phyloP scores from a whole-genome alignment of 345 rosid genomes.

The Gossypium turneri region DNA sequence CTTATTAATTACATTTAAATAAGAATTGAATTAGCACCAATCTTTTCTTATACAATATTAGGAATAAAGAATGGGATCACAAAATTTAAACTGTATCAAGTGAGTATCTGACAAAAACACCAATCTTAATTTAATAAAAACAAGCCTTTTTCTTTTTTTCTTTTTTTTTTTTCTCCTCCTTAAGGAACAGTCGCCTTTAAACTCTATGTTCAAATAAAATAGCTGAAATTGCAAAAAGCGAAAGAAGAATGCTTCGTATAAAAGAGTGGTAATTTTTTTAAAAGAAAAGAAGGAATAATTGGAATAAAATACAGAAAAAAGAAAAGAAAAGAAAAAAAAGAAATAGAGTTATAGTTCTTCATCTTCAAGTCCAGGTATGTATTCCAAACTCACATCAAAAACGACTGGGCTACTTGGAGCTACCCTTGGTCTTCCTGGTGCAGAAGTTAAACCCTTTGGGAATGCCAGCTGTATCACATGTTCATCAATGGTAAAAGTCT shows the following conservation, averaged over 20 bases:
- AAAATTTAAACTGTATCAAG: too few relatives aligned
- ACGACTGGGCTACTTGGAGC: constrained; percentile 81
- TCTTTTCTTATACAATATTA: too few relatives aligned
- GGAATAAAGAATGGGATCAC: too few relatives aligned
- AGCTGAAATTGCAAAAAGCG: too few relatives aligned
- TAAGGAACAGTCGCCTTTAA: not conserved
- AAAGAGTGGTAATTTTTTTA: not conserved
- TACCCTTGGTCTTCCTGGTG: constrained; percentile 98
- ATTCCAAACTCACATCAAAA: constrained; percentile 90
- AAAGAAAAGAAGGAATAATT: not conserved
- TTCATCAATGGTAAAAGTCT: not conserved
- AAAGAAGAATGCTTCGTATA: not conserved
- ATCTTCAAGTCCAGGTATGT: constrained; percentile 80
- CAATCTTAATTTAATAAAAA: too few relatives aligned
- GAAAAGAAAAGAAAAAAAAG: not conserved
- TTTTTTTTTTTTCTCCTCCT: too few relatives aligned
- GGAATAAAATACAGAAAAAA: constrained; percentile 13
- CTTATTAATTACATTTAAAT: too few relatives aligned
- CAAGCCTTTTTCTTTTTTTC: too few relatives aligned
- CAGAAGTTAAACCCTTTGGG: constrained; percentile 81
- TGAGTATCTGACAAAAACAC: too few relatives aligned
- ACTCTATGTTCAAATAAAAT: not conserved
- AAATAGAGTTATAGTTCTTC: constrained; percentile 37
- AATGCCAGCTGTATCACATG: constrained; percentile 62
- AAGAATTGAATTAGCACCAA: too few relatives aligned